Evolutionary conservation across 805 yeast genomes (phyloP), one percentile per base, ranked within the genome.

Genomic region (Isabelozyma gotoi): DNA sequence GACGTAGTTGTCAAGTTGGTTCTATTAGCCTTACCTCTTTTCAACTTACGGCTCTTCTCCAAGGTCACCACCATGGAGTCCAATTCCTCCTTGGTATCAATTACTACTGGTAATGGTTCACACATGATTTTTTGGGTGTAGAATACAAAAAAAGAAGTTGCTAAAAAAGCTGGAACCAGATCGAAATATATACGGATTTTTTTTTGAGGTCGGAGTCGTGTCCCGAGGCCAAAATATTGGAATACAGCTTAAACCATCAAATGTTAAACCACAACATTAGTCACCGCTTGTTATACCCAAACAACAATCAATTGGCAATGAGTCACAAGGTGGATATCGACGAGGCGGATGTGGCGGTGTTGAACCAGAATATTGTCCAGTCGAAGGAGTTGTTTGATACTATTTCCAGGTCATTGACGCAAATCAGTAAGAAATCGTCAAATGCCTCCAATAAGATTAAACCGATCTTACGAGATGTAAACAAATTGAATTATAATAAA

Each of bases 311-410:
- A n/a, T n/a, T n/a, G n/a, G n/a, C n/a, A n/a, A 47, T 49, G 55
- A 38, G 44, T n/a, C 43, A 46, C 21, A 54, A 47, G 21, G 62
- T 62, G 10, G 91, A 85, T 54, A 69, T 82, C 2, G 91, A 86
- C 55, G 92, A 85, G 59, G 90, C 91, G 2, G 96, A 89, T 52
- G 82, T 88, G 27, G 83, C 88, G 2, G 90, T 90, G 4, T 74
- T 90, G 24, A 85, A 88, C 41, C 94, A 86, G 55, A 83, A 85
- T 42, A 71, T 91, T 27, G 63, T 73, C 39, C 76, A 80, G 42
- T 78, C 88, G 3, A 76, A 77, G 33, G 72, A 70, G 15, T 63
- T 88, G 33, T 77, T 89, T 7, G 56, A 62, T 2, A 64, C 76
- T 36, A 82, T 90, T 43, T 69, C 79, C 8, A 63, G 65, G 19